Evolutionary conservation across 768 basidiomycete species (phyloP), one percentile per base, ranked within the genome.

Genomic region (Lyophyllum shimeji): DNA sequence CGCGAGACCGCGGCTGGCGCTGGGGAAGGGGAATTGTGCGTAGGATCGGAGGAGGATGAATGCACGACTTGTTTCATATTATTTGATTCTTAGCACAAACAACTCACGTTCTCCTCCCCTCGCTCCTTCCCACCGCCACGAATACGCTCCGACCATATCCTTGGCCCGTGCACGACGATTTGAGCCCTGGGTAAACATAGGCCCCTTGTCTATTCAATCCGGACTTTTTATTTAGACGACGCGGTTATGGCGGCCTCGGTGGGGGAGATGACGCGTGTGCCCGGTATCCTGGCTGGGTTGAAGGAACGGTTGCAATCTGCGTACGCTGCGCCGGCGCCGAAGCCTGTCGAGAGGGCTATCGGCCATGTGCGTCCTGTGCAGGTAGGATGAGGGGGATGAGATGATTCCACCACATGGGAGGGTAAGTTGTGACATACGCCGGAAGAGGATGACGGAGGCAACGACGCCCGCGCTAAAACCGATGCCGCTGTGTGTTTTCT

Each of bases 251-350:
- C 39, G 31, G 55, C 42, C n/a, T 74, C 68, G 44, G 71, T 60
- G 43, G 70, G 70, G 46, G 80, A 77, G 62, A 93, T 71, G 66
- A 94, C 81, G 59, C 89, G 83, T 44, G 87, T 89, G 57, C 93
- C 93, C 18, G 93, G 86, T 69, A 94, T 82, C 64, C 93, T 82
- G 46, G 93, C 88, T 18, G 92, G 89, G 74, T 94, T 94, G 84
- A 95, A 96, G 15, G 89, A 87, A 48, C 93, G 84, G 75, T 96
- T 91, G 73, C 93, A 95, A 80, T 95, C 93, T 27, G 90, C 86
- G 68, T 93, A 95, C 25, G 93, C 92, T 50, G 85, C 84, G 42
- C 93, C 93, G 39, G 86, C 81, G 31, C 93, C 93, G 68, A 95
- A 94, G 33, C 93, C 93, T 6, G 90, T 90, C 15, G 88, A 78